These are phyloP conservation scores for Trypanosoma melophagium DNA, from an alignment of 208 protist species.

Conservation along the genomic window DNA sequence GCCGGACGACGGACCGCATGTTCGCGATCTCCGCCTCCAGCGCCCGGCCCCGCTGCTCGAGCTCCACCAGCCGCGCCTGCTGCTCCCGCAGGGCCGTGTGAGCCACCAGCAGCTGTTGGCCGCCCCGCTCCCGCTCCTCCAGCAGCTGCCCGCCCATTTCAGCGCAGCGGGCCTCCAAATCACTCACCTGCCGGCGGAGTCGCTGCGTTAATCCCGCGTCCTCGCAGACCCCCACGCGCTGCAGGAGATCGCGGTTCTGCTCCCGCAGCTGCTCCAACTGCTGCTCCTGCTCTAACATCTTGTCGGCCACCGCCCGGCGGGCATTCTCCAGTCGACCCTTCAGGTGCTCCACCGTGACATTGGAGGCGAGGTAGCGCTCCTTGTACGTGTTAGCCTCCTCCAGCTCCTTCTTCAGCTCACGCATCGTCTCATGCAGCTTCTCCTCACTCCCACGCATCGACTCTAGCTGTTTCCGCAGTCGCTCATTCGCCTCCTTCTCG, in stretches of 20 bases:
- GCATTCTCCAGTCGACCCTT: slow-evolving; percentile 57
- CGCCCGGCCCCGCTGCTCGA: slow-evolving; percentile 71
- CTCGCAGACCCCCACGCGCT: slow-evolving; percentile 53
- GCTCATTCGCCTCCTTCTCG: slow-evolving; percentile 34
- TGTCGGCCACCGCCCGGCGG: slow-evolving; percentile 45
- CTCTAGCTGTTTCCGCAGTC: slow-evolving; percentile 43
- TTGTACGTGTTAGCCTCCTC: slow-evolving; percentile 43
- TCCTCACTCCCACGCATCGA: slow-evolving; percentile 40
- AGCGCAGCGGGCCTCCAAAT: slow-evolving; percentile 67
- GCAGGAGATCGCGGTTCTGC: slow-evolving; percentile 65
- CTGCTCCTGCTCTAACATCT: slow-evolving; percentile 58
- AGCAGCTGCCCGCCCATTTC: slow-evolving; percentile 41
- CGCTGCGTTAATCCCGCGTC: slow-evolving; percentile 42
- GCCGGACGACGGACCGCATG: slow-evolving; percentile 66
- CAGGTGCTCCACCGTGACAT: slow-evolving; percentile 51
- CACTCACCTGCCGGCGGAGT: slow-evolving; percentile 52
- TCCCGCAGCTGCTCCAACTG: slow-evolving; percentile 66
- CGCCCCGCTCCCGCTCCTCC: slow-evolving; percentile 59
- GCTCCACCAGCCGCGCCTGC: slow-evolving; percentile 59
- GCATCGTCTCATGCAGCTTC: slow-evolving; percentile 35
- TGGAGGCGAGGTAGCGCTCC: slow-evolving; percentile 43
- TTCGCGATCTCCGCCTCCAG: slow-evolving; percentile 57
- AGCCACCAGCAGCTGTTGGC: slow-evolving; percentile 63
- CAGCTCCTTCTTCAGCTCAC: slow-evolving; percentile 44
- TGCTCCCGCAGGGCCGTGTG: slow-evolving; percentile 78